Evolutionary conservation across 495 filamentous ascomycete genomes (phyloP), one percentile per base, ranked within the genome.

Genomic region (Parathielavia appendiculata): DNA sequence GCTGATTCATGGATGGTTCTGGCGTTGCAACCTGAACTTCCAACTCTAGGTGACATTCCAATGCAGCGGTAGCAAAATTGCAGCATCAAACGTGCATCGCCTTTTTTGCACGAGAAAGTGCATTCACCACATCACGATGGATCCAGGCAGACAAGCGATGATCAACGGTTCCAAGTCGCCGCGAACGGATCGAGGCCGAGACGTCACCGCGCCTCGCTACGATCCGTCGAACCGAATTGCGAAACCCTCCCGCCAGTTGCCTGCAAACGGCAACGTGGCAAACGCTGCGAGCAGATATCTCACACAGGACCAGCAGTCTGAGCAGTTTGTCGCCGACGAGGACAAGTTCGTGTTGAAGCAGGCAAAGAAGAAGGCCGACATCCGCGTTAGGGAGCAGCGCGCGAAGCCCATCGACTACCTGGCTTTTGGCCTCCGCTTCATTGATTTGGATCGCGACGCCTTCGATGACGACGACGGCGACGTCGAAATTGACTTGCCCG

Each of bases 331-430:
- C 22, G 86, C 92, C 52, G 89, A 93, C 67, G 93, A 99, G 71
- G 93, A 97, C 73, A 82, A 87, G 53, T 99, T 99, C 66, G 93
- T 99, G 20, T 77, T 99, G 61, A 91, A 92, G 70, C 93, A 99
- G 70, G 87, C 93, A 26, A 97, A 97, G 76, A 97, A 95, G 77
- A 97, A 97, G 77, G 92, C 93, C 39, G 89, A 91, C 64, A 95
- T 99, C 56, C 86, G 93, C 7, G 91, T 97, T n/a, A 89, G 91
- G 61, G 92, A 95, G 71, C 88, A 87, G 14, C 84, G 93, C 57
- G 92, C 92, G 51, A 91, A 89, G 70, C 88, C 92, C 13, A 92
- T 97, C 69, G 93, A 99, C 75, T 95, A 90, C 84, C 82, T 99
- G 41, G 91, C 95, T 0, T 92, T 97, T 56, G 95, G 86, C 54